phyloP scores from a whole-genome alignment of 208 protist genomes.

The Trypanosomatidae sp. region DNA sequence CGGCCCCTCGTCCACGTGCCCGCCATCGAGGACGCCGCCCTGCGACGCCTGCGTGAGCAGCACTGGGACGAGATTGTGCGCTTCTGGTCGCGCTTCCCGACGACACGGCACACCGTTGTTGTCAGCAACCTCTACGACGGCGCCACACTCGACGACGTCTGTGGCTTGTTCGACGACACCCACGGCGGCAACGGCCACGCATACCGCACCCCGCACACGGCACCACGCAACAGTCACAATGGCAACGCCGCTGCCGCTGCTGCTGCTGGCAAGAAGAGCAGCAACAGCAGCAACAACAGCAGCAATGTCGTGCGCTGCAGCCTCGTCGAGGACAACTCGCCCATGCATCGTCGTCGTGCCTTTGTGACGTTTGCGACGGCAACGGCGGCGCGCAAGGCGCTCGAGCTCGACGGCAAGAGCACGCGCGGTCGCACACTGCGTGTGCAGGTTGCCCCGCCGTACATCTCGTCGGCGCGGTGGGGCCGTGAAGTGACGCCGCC shows the following conservation, averaged over 20 bases:
- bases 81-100: conserved; percentile 60
- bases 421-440: conserved; percentile 65
- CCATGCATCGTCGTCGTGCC: conserved; percentile 31
- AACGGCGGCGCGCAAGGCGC: conserved; percentile 25
- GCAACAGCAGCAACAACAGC: no score
- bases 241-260: no score
- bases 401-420: conserved; percentile 69
- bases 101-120: conserved; percentile 53
- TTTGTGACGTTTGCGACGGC: conserved; percentile 60
- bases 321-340: conserved; percentile 56
- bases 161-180: conserved; percentile 26
- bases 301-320: conserved; percentile 17
- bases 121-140: conserved; percentile 67
- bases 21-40: conserved; percentile 56
- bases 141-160: conserved; percentile 41
- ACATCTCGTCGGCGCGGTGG: conserved; percentile 40
- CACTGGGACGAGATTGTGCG: conserved; percentile 52
- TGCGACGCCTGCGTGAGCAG: conserved; percentile 57
- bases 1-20: conserved; percentile 49
- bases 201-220: conserved; percentile 10
- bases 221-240: no score
- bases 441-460: conserved; percentile 74
- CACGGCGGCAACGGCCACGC: no score
- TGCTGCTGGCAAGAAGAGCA: no score
- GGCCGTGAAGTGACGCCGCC: conserved; percentile 16